Evolutionary conservation across 768 basidiomycete species (phyloP).

Genomic region (Boletus eberwhitei): DNA sequence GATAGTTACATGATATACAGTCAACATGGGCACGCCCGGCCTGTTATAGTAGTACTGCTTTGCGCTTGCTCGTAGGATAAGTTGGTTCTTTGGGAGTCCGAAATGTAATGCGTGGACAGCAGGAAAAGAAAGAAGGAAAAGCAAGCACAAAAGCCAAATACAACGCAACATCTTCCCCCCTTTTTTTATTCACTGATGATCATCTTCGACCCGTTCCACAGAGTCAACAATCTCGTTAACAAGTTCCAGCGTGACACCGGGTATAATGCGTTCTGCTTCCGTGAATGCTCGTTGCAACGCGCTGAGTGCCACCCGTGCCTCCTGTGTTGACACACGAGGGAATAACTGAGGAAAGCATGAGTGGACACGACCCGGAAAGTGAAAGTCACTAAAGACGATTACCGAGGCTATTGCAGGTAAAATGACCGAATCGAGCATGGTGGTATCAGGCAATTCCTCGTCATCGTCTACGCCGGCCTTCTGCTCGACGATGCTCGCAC

Average conservation of each 20-base stretch:
- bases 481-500: slow-evolving; percentile 37
- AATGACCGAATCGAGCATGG: slow-evolving; percentile 96
- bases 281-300: slow-evolving; percentile 89
- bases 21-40: slow-evolving; percentile 15
- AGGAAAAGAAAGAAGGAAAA: background rate
- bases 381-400: slow-evolving; percentile 29
- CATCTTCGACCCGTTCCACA: slow-evolving; percentile 85
- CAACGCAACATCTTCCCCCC: background rate
- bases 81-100: slow-evolving; percentile 16
- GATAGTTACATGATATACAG: slow-evolving; percentile 26
- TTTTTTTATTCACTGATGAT: slow-evolving; percentile 30
- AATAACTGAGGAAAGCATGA: slow-evolving; percentile 59
- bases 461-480: slow-evolving; percentile 50
- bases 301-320: slow-evolving; percentile 82
- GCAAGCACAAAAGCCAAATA: slow-evolving; percentile 14
- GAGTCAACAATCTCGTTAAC: slow-evolving; percentile 94
- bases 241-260: slow-evolving; percentile 89
- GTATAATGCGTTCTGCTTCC: slow-evolving; percentile 92
- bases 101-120: slow-evolving; percentile 16
- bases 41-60: slow-evolving; percentile 17
- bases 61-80: slow-evolving; percentile 17
- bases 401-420: slow-evolving; percentile 96
- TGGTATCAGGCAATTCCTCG: slow-evolving; percentile 63
- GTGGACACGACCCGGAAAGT: slow-evolving; percentile 3
- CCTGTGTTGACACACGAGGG: slow-evolving; percentile 88